Percentiles rank a stretch among this genome's conserved stretches.
Evolutionary conservation across 495 filamentous ascomycete species (phyloP).

Genomic region (Trichoderma erinaceum): DNA sequence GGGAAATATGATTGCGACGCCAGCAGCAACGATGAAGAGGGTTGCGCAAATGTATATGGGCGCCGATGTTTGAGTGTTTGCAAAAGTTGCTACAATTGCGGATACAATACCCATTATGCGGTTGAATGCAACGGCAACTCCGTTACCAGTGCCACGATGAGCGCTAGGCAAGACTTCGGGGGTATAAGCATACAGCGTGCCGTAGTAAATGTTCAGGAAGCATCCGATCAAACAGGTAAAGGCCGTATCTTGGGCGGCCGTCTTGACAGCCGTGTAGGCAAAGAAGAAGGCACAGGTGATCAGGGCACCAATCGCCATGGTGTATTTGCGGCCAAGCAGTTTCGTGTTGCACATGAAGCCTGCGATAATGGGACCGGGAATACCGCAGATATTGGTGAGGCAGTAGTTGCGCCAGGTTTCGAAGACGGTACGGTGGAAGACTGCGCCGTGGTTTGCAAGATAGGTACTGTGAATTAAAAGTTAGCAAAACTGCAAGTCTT

Average conservation of each 20-base stretch:
- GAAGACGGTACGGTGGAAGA: constrained; percentile 38
- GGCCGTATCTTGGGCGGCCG: constrained; percentile 51
- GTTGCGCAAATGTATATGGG: constrained; percentile 66
- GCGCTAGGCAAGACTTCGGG: constrained; percentile 58
- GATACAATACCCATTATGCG: constrained; percentile 67
- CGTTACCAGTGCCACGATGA: constrained; percentile 65
- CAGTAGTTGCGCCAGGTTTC: constrained; percentile 68
- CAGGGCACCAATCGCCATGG: constrained; percentile 59
- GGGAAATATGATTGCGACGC: constrained; percentile 53
- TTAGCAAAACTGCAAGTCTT: neutral
- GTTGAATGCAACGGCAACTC: constrained; percentile 61
- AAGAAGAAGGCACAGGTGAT: constrained; percentile 64
- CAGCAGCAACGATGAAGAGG: constrained; percentile 59
- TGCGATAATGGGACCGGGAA: constrained; percentile 60
- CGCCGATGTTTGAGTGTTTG: constrained; percentile 52
- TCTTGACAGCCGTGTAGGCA: constrained; percentile 58
- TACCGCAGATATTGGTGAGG: constrained; percentile 56
- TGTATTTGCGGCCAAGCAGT: constrained; percentile 55
- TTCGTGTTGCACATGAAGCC: constrained; percentile 55
- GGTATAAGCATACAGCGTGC: constrained; percentile 61
- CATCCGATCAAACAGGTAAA: constrained; percentile 63
- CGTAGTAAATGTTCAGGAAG: constrained; percentile 66
- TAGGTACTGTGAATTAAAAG: constrained; percentile 27
- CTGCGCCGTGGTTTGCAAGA: constrained; percentile 33
- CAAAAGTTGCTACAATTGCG: constrained; percentile 56